Conservation (phyloP, 352 stramenopile species). For the Pythium dissotocum region DNA sequence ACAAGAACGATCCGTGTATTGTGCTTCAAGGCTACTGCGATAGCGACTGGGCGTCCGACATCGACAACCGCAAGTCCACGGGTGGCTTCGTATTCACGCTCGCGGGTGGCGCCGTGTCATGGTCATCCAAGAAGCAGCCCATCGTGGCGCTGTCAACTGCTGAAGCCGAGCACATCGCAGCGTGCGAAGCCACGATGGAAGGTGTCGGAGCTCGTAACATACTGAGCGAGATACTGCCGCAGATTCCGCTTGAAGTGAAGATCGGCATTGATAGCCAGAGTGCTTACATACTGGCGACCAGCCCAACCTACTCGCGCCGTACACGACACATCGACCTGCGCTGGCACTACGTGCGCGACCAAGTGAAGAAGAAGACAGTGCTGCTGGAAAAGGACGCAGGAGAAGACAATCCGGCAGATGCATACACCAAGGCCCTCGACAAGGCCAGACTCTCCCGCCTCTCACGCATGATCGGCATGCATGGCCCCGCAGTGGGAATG, state of each 20-base stretch:
- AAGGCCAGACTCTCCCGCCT: constrained; percentile 4
- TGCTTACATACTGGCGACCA: constrained; percentile 16
- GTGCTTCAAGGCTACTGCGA: constrained; percentile 12
- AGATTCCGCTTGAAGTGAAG: neutral
- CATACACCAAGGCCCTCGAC: constrained; percentile 21
- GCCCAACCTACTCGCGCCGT: constrained; percentile 11
- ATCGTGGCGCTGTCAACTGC: constrained; percentile 14
- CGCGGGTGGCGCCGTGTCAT: constrained; percentile 10
- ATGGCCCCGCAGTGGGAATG: neutral
- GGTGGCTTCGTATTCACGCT: constrained; percentile 18
- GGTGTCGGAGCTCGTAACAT: constrained; percentile 10
- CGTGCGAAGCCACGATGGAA: constrained; percentile 23
- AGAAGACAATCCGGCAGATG: constrained; percentile 14
- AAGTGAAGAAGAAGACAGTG: neutral
- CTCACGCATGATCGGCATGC: neutral
- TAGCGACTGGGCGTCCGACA: constrained; percentile 16
- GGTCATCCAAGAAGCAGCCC: constrained; percentile 11
- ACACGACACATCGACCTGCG: constrained; percentile 18
- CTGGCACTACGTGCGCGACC: constrained; percentile 20
- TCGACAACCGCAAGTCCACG: constrained; percentile 8
- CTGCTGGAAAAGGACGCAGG: constrained; percentile 7
- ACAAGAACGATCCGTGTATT: no score
- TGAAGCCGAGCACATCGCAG: constrained; percentile 21
- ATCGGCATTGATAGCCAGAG: constrained; percentile 18
- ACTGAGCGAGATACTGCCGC: constrained; percentile 1